Evolutionary conservation across 2,329 filamentous ascomycete genomes (phyloP).

Genomic region (Aspergillus sp.): DNA sequence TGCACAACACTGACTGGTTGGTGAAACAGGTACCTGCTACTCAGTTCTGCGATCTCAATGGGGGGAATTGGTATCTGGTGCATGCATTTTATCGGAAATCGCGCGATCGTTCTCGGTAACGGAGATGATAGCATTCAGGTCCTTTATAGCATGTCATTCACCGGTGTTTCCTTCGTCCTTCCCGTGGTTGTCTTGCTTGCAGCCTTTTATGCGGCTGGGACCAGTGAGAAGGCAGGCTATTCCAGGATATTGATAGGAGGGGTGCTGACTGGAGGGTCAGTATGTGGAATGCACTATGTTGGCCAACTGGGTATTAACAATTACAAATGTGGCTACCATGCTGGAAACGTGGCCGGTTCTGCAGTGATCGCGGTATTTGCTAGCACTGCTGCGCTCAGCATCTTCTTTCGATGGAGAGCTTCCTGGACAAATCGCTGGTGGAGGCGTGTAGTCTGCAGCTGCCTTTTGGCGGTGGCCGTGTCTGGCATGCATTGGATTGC

Average conservation of each 20-base stretch:
- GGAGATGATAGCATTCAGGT: conserved; percentile 67
- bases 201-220: conserved; percentile 70
- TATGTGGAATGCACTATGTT: conserved; percentile 85
- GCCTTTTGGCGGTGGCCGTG: conserved; percentile 70
- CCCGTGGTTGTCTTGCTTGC: conserved; percentile 72
- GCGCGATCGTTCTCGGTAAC: conserved; percentile 69
- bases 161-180: conserved; percentile 74
- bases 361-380: conserved; percentile 71
- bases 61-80: conserved; percentile 73
- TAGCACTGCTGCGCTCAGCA: conserved; percentile 66
- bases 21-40: conserved; percentile 57
- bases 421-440: conserved; percentile 78
- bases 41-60: conserved; percentile 68
- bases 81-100: conserved; percentile 83
- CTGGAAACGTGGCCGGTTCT: conserved; percentile 64
- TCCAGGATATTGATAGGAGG: conserved; percentile 64
- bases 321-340: conserved; percentile 65
- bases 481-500: conserved; percentile 89
- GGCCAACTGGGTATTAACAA: conserved; percentile 82
- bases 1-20: background rate
- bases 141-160: conserved; percentile 70
- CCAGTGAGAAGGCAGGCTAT: conserved; percentile 57
- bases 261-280: conserved; percentile 68
- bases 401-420: conserved; percentile 76
- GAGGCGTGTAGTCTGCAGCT: conserved; percentile 67